Evolutionary conservation across 1,284 basidiomycete species (phyloP).

Genomic region (Xerocomus minutiporus): DNA sequence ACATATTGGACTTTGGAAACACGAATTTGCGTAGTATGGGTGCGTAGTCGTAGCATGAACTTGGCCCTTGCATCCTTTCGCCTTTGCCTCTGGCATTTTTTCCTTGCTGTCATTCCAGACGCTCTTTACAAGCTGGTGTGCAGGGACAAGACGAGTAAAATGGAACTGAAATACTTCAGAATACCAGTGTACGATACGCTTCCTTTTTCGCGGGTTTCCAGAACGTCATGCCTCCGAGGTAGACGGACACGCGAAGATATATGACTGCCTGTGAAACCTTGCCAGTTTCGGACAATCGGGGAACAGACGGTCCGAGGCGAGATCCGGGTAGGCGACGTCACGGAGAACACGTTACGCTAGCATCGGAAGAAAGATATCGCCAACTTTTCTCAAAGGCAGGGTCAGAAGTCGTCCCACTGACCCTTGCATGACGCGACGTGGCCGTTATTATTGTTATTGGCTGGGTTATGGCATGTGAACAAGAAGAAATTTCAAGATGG

Average conservation of each 20-base stretch:
- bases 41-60: neutral
- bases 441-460: neutral
- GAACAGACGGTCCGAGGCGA: neutral
- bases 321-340: neutral
- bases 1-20: conserved; percentile 2
- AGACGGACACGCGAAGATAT: neutral
- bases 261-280: neutral
- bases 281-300: neutral
- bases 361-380: neutral
- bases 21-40: neutral
- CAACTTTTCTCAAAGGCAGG: neutral
- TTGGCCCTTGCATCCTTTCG: neutral
- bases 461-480: neutral
- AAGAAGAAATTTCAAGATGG: conserved; percentile 1
- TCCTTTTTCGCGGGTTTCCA: neutral
- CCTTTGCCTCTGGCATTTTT: neutral
- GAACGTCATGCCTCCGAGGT: neutral
- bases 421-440: neutral
- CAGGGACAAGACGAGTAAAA: neutral
- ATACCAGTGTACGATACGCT: neutral
- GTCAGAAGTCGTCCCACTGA: neutral
- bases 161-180: neutral
- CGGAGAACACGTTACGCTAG: neutral
- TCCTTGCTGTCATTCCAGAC: neutral
- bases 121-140: neutral